These are phyloP conservation scores for Ceriops zippeliana DNA, from an alignment of 345 rosid species.

Conservation along the genomic window DNA sequence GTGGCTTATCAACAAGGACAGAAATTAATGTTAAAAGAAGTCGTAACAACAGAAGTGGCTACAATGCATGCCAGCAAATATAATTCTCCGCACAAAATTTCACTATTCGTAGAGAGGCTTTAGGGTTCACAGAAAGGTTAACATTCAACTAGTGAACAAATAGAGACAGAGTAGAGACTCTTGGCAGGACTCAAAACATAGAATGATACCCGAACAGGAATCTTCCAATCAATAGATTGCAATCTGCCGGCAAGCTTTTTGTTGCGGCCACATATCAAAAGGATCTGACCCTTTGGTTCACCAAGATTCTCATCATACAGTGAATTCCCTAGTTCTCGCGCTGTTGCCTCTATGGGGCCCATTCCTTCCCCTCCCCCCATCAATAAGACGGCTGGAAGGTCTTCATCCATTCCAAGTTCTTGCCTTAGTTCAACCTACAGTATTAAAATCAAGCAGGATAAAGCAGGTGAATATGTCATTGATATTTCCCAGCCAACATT, in stretches of 20 bases:
- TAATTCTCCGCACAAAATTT: neutral
- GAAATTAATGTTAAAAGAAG: neutral
- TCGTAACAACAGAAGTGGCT: neutral
- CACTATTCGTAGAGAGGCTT: neutral
- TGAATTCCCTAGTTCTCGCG: conserved; percentile 74
- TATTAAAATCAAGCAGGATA: neutral
- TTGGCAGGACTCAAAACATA: neutral
- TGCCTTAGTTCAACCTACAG: conserved; percentile 53
- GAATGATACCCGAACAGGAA: conserved; percentile 75
- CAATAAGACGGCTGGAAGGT: conserved; percentile 89
- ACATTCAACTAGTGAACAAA: neutral
- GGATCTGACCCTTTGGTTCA: conserved; percentile 81
- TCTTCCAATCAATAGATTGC: conserved; percentile 73
- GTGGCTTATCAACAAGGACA: no score
- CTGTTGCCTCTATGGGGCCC: conserved; percentile 99
- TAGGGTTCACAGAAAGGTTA: neutral
- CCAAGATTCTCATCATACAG: conserved; percentile 75
- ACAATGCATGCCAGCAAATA: neutral
- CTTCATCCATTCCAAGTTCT: conserved; percentile 85
- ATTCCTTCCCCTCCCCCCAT: conserved; percentile 99
- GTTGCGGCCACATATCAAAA: conserved; percentile 89
- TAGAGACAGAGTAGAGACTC: neutral
- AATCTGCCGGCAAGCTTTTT: conserved; percentile 69
- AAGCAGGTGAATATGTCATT: neutral
- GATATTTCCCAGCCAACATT: no score